A percentile compares a stretch with the other conserved stretches of the same genome.
phyloP scores from a whole-genome alignment of 768 basidiomycete genomes.

The Suillus placidus region DNA sequence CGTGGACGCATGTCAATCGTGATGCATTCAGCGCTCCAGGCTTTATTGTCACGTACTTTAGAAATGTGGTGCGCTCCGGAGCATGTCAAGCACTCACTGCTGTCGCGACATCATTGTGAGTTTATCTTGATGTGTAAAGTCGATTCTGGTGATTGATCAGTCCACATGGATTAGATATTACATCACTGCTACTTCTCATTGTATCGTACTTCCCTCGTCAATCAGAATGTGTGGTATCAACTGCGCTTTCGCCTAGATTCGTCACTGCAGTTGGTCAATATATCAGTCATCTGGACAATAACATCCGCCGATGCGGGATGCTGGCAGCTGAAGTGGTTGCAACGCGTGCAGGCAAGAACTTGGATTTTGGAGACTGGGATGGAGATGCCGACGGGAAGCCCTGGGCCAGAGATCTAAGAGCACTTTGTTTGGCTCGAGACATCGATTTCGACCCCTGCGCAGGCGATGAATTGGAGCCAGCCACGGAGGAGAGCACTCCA shows the following conservation, averaged over 20 bases:
- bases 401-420: constrained; percentile 67
- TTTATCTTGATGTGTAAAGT: constrained; percentile 14
- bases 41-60: constrained; percentile 51
- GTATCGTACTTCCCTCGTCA: constrained; percentile 60
- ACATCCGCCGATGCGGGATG: constrained; percentile 90
- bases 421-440: constrained; percentile 53
- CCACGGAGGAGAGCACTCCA: constrained; percentile 11
- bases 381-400: constrained; percentile 65
- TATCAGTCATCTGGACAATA: constrained; percentile 73
- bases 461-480: constrained; percentile 12
- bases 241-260: constrained; percentile 61
- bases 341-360: constrained; percentile 56
- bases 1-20: constrained; percentile 13
- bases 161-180: constrained; percentile 56
- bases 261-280: constrained; percentile 73
- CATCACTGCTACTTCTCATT: constrained; percentile 67
- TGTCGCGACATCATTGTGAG: constrained; percentile 77
- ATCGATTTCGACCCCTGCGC: constrained; percentile 44
- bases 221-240: constrained; percentile 45
- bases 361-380: constrained; percentile 86
- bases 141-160: not conserved
- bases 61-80: constrained; percentile 76
- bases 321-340: constrained; percentile 85
- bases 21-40: constrained; percentile 40
- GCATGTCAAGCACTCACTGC: constrained; percentile 78